Evolutionary conservation across 2,329 filamentous ascomycete species (phyloP).

Genomic region (Diplocarpon rosae): DNA sequence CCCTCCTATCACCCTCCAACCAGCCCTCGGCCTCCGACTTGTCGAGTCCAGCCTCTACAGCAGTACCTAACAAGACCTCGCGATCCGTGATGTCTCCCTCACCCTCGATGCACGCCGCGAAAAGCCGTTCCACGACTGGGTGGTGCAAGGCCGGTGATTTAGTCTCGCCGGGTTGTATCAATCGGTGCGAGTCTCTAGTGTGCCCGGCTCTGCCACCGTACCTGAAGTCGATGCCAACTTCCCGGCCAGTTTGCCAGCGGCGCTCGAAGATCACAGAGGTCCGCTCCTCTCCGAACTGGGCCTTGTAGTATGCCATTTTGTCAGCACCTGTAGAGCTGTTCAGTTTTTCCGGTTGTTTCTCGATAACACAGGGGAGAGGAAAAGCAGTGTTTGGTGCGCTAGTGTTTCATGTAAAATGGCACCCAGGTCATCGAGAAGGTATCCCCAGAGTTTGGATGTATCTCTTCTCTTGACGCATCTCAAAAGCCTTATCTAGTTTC

Average conservation of each 20-base stretch:
- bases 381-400: slow-evolving; percentile 40
- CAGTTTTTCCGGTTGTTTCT: slow-evolving; percentile 7
- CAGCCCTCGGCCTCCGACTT: slow-evolving; percentile 40
- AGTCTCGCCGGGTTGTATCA: slow-evolving; percentile 58
- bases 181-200: slow-evolving; percentile 67
- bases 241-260: slow-evolving; percentile 45
- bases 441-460: slow-evolving; percentile 50
- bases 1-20: slow-evolving; percentile 43
- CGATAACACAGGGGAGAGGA: slow-evolving; percentile 24
- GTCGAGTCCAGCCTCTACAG: slow-evolving; percentile 42
- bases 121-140: slow-evolving; percentile 49
- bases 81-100: slow-evolving; percentile 51
- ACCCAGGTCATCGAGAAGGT: slow-evolving; percentile 65
- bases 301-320: slow-evolving; percentile 45
- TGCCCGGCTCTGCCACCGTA: slow-evolving; percentile 63
- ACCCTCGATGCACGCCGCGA: slow-evolving; percentile 55
- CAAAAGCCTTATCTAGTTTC: slow-evolving; percentile 62
- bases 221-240: slow-evolving; percentile 62
- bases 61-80: slow-evolving; percentile 41
- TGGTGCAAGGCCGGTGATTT: slow-evolving; percentile 43
- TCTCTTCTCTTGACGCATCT: slow-evolving; percentile 47
- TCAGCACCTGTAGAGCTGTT: slow-evolving; percentile 31
- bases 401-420: slow-evolving; percentile 73
- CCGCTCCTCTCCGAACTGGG: slow-evolving; percentile 55
- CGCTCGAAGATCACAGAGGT: slow-evolving; percentile 44